Base-by-base conservation (phyloP, 1,284 basidiomycete genomes). In the Pseudozyma hubeiensis region DNA sequence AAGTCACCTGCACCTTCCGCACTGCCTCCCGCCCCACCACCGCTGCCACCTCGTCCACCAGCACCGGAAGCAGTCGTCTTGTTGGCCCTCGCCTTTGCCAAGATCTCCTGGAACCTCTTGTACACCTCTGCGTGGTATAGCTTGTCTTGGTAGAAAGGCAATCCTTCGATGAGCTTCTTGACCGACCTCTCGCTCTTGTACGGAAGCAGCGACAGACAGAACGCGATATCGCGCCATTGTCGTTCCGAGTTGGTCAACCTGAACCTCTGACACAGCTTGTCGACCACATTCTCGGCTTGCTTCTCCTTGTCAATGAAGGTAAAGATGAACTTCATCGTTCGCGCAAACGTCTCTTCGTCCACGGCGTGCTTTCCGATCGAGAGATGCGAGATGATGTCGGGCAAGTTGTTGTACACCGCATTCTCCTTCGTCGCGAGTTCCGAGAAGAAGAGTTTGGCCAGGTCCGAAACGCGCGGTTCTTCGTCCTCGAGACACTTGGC, bases 151-250 rank as follows among this genome's bases (percentile, higher is more conserved):
- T 99, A 84, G 65, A 76, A 81, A 1, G 81, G 79, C 45, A 83
- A 59, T 4, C 93, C 93, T 69, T 98, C 95, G 78, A 95, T 93
- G 66, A 99, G 89, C 85, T 95, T 97, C 89, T 97, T 97, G 82
- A 98, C 89, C 0, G 93, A 94, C 17, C 93, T 89, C 78, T 99
- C 96, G 1, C 93, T 95, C 85, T 98, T 98, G 91, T 93, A 99
- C 0, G 94, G 95, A 31, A 99, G 87, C 4, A 98, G 86, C 0
- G 94, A 94, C 4, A 99, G 87, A 84, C 97, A 99, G 86, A 91
- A 98, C 0, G 95, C 93, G 70, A 99, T 95, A 81, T 99, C 96
- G 37, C 93, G 90, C 96, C 97, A 99, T 84, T 98, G 96, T 29
- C 96, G 88, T 31, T 93, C 89, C 30, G 96, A 93, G 43, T 92